Percentiles rank a stretch among this genome's conserved stretches.
Evolutionary conservation across 2,329 filamentous ascomycete genomes (phyloP).

Genomic region (Pestalotiopsis sp.): DNA sequence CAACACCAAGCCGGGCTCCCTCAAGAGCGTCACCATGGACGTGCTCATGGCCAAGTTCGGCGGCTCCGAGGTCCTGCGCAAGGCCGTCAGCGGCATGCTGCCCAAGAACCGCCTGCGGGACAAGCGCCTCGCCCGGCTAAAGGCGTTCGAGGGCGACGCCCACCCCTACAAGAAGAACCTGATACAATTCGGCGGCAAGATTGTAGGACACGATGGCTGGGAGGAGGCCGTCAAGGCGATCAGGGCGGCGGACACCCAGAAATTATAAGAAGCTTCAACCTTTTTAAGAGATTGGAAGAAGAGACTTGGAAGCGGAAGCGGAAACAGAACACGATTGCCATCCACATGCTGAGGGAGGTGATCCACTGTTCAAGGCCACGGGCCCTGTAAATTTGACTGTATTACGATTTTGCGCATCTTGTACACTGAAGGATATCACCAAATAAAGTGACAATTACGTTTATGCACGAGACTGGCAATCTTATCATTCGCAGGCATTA

Average conservation of each 20-base stretch:
- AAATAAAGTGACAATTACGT: background rate
- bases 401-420: constrained; percentile 4
- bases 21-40: constrained; percentile 92
- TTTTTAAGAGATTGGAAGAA: background rate
- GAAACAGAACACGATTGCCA: background rate
- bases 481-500: background rate
- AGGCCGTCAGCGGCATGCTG: constrained; percentile 94
- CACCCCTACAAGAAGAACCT: constrained; percentile 94
- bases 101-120: constrained; percentile 94
- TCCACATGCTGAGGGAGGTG: background rate
- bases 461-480: background rate
- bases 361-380: background rate
- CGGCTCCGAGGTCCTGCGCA: constrained; percentile 84
- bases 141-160: constrained; percentile 89
- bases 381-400: constrained; percentile 8
- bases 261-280: constrained; percentile 42
- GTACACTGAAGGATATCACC: background rate
- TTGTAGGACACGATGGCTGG: constrained; percentile 56
- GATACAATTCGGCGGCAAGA: constrained; percentile 66
- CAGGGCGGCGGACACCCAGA: constrained; percentile 47
- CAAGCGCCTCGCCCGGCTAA: constrained; percentile 81
- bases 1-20: constrained; percentile 82
- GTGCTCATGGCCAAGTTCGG: constrained; percentile 87
- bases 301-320: background rate
- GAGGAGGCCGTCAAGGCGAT: constrained; percentile 50